Base-by-base conservation (phyloP, 2,329 filamentous ascomycete genomes). In the Phialocephala subalpina region DNA sequence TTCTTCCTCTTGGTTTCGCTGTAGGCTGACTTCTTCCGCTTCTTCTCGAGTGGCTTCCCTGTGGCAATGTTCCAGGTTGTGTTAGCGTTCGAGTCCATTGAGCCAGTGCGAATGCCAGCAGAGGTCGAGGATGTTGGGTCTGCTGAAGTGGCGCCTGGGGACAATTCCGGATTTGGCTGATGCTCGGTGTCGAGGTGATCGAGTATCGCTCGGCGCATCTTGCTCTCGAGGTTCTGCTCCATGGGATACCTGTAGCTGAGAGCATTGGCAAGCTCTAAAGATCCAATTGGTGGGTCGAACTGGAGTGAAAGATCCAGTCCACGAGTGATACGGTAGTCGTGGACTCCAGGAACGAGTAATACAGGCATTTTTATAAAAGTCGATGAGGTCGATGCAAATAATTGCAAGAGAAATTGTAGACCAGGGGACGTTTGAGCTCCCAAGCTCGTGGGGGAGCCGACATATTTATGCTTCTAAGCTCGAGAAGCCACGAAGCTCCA, bases 191-290 rank as follows among this genome's bases (percentile, higher is more conserved):
- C 7, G n/a, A 49, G 7, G 20, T 22, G 12, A 14, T 49, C 45
- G 5, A 49, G n/a, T n/a, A 49, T 49, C 7, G 55, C 55, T 3
- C 55, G 33, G 3, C 55, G 55, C 3, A 58, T 14, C 29, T 58
- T 36, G 20, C 33, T 38, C 33, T 58, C 33, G 5, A 58, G n/a
- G 22, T 38, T 18, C 6, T 6, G 55, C 22, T 58, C 55, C 35
- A 58, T 9, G 3, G 55, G 55, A 22, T 58, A 49, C 14, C 25
- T 49, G 20, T 38, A 55, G 33, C 20, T 45, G 7, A 62, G 60
- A 33, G 49, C 60, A 45, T 56, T 62, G 16, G 60, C 49, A 4
- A 62, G 36, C 29, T 62, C 60, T 18, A 62, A 18, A 40, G 60
- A 62, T 25, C 49, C 49, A 33, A 42, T 29, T 20, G 60, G 20